Evolutionary conservation across 2,329 filamentous ascomycete genomes (phyloP).

Genomic region (Remersonia thermophila): DNA sequence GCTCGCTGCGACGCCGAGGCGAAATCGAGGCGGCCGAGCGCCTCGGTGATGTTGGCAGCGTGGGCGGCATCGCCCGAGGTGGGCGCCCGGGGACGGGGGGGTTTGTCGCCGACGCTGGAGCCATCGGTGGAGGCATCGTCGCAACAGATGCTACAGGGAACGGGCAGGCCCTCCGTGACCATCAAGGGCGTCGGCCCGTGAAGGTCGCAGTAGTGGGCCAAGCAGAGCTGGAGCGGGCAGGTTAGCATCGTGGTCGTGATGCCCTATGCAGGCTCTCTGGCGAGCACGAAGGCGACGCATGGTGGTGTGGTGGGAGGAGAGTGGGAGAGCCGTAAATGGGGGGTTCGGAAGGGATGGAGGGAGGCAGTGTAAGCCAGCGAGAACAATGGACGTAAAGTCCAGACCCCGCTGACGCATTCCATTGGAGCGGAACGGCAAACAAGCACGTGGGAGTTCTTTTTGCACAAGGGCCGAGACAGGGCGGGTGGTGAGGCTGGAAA

Average conservation of each 20-base stretch:
- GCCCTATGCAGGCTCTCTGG: no score
- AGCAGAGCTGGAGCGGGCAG: constrained; percentile 44
- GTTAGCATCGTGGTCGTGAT: constrained; percentile 25
- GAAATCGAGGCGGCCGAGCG: constrained; percentile 36
- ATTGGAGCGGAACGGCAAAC: constrained; percentile 8
- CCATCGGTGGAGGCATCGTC: constrained; percentile 29
- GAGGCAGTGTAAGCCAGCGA: no score
- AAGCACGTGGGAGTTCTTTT: constrained; percentile 8
- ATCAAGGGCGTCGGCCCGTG: constrained; percentile 58
- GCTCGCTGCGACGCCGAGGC: constrained; percentile 27
- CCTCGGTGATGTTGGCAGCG: constrained; percentile 30
- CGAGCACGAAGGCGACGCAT: not conserved
- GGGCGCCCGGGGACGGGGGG: constrained; percentile 30
- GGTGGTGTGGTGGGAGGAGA: constrained; percentile 1
- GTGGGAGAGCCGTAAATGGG: not conserved
- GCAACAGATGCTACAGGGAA: constrained; percentile 47
- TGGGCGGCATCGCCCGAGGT: constrained; percentile 24
- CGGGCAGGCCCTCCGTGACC: constrained; percentile 54
- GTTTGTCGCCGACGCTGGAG: constrained; percentile 17
- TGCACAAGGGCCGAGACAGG: constrained; percentile 5
- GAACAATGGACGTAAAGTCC: not conserved
- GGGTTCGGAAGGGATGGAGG: no score
- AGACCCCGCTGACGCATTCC: not conserved
- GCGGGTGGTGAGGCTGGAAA: no score
- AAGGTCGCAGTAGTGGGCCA: constrained; percentile 59